Conservation (phyloP, 2,329 filamentous ascomycete species). For the Fusarium coicis region DNA sequence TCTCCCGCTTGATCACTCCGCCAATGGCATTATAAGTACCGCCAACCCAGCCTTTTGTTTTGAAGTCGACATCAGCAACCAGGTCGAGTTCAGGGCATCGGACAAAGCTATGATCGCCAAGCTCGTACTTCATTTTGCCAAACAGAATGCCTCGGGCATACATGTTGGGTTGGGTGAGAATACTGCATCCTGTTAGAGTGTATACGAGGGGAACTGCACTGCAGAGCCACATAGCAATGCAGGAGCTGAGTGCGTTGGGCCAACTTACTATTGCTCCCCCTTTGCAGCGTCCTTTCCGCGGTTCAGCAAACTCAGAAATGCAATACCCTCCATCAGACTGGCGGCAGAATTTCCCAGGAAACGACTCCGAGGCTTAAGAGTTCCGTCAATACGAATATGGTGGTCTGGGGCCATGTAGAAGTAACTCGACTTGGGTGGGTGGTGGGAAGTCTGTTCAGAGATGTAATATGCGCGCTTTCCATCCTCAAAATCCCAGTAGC, state of each 20-base stretch:
- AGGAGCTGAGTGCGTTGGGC: not conserved
- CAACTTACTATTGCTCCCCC: slow-evolving; percentile 86
- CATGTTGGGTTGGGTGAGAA: slow-evolving; percentile 98
- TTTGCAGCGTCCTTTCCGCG: slow-evolving; percentile 71
- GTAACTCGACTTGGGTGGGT: slow-evolving; percentile 98
- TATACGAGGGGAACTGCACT: not conserved
- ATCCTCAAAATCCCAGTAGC: slow-evolving; percentile 93
- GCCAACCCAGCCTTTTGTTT: slow-evolving; percentile 96
- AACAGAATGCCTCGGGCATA: slow-evolving; percentile 97
- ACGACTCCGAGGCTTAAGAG: slow-evolving; percentile 91
- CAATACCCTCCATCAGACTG: slow-evolving; percentile 97
- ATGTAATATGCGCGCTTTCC: slow-evolving; percentile 93
- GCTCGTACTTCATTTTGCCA: slow-evolving; percentile 99
- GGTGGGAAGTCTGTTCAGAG: slow-evolving; percentile 96
- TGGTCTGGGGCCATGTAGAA: slow-evolving; percentile 98
- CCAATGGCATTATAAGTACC: slow-evolving; percentile 97
- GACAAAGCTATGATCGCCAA: slow-evolving; percentile 95
- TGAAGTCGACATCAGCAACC: slow-evolving; percentile 94
- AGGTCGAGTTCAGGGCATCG: slow-evolving; percentile 89
- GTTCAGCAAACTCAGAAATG: slow-evolving; percentile 85
- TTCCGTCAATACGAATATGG: slow-evolving; percentile 93
- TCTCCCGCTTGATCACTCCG: slow-evolving; percentile 87
- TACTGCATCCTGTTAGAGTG: slow-evolving; percentile 61
- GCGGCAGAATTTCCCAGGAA: slow-evolving; percentile 98
- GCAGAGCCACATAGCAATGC: not conserved